These are phyloP conservation scores for Plantago coronopus DNA, from an alignment of 305 asterid genomes.

Conservation along the genomic window DNA sequence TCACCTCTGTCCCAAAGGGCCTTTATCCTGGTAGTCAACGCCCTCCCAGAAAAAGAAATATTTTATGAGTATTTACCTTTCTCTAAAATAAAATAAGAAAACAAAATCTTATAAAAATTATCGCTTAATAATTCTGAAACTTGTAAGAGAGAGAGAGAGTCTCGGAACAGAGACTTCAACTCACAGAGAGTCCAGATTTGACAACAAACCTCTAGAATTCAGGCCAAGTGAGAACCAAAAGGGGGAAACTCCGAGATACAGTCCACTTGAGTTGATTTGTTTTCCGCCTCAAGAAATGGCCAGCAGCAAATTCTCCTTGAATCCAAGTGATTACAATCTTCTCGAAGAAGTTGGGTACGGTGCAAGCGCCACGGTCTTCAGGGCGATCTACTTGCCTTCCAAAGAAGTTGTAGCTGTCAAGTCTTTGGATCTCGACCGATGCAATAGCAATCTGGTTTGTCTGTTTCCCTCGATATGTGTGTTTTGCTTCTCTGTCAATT, in stretches of 20 bases:
- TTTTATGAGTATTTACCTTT: background rate
- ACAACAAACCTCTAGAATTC: no score
- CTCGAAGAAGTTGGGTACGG: conserved; percentile 92
- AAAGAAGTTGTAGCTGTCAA: conserved; percentile 90
- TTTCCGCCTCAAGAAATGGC: conserved; percentile 31
- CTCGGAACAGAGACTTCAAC: conserved; percentile 17
- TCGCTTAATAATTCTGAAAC: conserved; percentile 45
- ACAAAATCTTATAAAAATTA: conserved; percentile 34
- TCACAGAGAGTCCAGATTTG: conserved; percentile 33
- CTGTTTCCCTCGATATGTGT: conserved; percentile 7
- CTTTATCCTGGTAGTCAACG: conserved; percentile 1
- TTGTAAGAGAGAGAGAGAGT: conserved; percentile 21
- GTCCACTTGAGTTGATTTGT: no score
- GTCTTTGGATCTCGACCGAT: conserved; percentile 99
- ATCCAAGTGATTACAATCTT: conserved; percentile 70
- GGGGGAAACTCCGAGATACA: no score
- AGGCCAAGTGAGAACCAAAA: no score
- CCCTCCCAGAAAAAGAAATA: background rate
- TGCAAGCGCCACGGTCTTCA: conserved; percentile 89
- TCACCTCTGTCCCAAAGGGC: background rate
- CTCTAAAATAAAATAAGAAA: conserved; percentile 5
- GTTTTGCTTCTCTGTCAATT: background rate
- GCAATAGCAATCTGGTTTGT: conserved; percentile 94
- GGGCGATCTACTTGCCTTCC: conserved; percentile 84
- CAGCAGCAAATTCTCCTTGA: conserved; percentile 51